Evolutionary conservation across 2,329 filamentous ascomycete species (phyloP), one percentile per base, ranked within the genome.

Genomic region (Alternaria infectoria): DNA sequence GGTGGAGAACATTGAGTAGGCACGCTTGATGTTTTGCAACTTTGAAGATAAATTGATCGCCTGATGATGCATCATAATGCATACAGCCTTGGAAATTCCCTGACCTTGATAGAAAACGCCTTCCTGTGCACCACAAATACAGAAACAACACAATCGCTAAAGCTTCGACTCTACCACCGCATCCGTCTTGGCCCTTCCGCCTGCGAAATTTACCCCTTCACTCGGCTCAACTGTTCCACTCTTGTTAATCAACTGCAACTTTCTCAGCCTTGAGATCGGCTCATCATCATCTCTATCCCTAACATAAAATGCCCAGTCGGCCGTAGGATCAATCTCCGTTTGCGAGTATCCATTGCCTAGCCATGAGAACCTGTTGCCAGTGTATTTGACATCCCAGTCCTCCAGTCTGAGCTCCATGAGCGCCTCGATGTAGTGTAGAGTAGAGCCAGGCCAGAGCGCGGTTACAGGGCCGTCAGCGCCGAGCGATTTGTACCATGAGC

Each of bases 371-470:
- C 79, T 50, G 51, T 80, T 81, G 5, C 72, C 78, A 4, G 65
- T 69, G 26, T 81, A 81, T 64, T 74, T 78, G 23, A 85, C 70
- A 7, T 85, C 80, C 72, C 81, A 83, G 66, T 86, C 85, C 36
- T 86, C 84, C 43, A 78, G 73, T 0, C 84, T 76, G 1, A 83
- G 71, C 49, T 85, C 81, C 59, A 77, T 77, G 47, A 86, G 67
- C 7, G 81, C 80, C 67, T 86, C 83, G 49, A 86, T 81, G 64
- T 83, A 85, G 70, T 86, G 84, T n/a, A 86, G 73, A 6, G 82
- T 82, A 15, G 75, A 80, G 2, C 81, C 82, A 0, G 82, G 82
- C 82, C 81, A 84, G 5, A 84, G 71, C 0, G 80, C 82, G 2
- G 79, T 81, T 5, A 77, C 64, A 9, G 71, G 73, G 0, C 79